Conservation (phyloP, 345 rosid species). For the Tarenaya hassleriana region DNA sequence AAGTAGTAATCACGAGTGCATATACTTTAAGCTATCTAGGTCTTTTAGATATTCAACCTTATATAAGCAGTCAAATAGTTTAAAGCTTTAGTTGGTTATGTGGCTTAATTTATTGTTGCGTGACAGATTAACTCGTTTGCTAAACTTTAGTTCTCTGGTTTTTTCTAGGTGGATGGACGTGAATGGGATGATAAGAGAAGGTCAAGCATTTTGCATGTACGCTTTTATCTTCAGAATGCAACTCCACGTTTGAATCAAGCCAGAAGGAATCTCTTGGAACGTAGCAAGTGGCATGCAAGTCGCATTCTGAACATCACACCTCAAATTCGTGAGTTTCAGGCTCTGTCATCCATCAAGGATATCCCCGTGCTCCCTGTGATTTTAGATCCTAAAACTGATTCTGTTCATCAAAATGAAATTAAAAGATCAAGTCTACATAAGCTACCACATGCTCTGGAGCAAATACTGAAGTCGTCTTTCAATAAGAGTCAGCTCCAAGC, state of each 20-base stretch:
- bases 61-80: constrained; percentile 16
- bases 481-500: constrained; percentile 90
- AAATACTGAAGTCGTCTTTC: constrained; percentile 61
- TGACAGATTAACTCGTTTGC: too few relatives aligned
- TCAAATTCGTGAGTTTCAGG: constrained; percentile 95
- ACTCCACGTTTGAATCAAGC: constrained; percentile 76
- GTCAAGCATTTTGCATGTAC: constrained; percentile 57
- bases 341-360: constrained; percentile 59
- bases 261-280: constrained; percentile 81
- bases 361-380: constrained; percentile 73
- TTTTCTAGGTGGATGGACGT: constrained; percentile 86
- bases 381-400: constrained; percentile 51
- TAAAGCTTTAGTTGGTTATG: constrained; percentile 2
- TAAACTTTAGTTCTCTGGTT: constrained; percentile 17
- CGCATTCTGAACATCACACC: constrained; percentile 81
- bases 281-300: constrained; percentile 96
- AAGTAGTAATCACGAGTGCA: constrained; percentile 13
- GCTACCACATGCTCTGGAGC: constrained; percentile 60
- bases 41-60: neutral
- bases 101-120: too few relatives aligned
- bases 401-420: constrained; percentile 30
- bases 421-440: constrained; percentile 39
- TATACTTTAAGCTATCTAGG: constrained; percentile 4
- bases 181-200: constrained; percentile 78
- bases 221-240: constrained; percentile 81